phyloP scores from a whole-genome alignment of 1,284 basidiomycete species.

The Xerocomus minutiporus region DNA sequence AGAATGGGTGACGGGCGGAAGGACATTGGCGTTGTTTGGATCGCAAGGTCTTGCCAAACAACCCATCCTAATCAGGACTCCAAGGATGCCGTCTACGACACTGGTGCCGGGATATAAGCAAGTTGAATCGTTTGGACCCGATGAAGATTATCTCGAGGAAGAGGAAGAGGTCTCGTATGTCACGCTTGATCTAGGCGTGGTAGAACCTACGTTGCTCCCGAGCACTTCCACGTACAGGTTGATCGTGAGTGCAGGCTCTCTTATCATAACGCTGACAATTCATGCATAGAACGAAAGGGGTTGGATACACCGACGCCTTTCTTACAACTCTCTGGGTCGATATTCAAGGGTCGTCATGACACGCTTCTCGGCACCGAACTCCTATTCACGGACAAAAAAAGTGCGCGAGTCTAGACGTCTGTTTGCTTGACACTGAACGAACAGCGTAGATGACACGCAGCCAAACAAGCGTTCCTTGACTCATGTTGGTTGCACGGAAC shows the following conservation, averaged over 20 bases:
- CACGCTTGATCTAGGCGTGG: conserved; percentile 63
- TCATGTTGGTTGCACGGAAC: conserved; percentile 55
- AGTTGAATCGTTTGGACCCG: conserved; percentile 55
- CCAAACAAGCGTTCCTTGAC: conserved; percentile 44
- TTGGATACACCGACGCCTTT: conserved; percentile 71
- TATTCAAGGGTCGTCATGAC: conserved; percentile 65
- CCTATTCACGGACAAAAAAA: conserved; percentile 62
- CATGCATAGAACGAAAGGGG: conserved; percentile 43
- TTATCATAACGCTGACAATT: background rate
- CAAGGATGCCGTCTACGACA: conserved; percentile 17
- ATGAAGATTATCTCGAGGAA: conserved; percentile 56
- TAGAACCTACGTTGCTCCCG: conserved; percentile 70
- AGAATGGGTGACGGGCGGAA: conserved; percentile 31
- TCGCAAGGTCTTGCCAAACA: conserved; percentile 20
- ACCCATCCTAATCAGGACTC: background rate
- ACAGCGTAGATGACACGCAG: conserved; percentile 37
- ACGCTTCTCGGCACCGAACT: conserved; percentile 67
- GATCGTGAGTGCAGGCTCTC: conserved; percentile 48
- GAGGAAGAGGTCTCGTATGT: conserved; percentile 64
- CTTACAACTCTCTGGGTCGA: conserved; percentile 67
- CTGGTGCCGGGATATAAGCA: conserved; percentile 54
- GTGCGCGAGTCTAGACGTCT: conserved; percentile 28
- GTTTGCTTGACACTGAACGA: background rate
- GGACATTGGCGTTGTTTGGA: conserved; percentile 27
- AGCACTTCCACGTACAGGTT: conserved; percentile 62